phyloP scores from a whole-genome alignment of 495 filamentous ascomycete species.

The Aspergillus ostianus region DNA sequence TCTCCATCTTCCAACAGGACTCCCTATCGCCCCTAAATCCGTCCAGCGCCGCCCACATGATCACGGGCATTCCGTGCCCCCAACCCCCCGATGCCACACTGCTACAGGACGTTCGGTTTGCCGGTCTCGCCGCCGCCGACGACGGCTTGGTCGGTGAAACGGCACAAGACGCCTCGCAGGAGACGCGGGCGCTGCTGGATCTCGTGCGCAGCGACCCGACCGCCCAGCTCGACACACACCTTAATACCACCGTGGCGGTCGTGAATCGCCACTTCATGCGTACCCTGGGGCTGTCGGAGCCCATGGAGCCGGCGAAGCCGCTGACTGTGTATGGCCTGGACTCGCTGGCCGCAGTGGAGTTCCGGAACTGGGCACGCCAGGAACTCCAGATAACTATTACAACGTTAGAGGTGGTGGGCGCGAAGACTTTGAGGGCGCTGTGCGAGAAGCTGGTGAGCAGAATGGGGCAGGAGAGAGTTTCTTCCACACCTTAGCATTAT shows the following conservation, averaged over 20 bases:
- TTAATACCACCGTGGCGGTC: constrained; percentile 9
- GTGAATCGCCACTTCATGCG: constrained; percentile 12
- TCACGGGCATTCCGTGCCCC: constrained; percentile 11
- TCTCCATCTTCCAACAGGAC: constrained; percentile 32
- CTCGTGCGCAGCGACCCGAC: not conserved
- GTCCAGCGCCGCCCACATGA: constrained; percentile 12
- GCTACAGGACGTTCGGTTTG: not conserved
- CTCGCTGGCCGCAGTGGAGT: constrained; percentile 29
- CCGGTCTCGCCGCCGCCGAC: not conserved
- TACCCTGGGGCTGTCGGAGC: constrained; percentile 21
- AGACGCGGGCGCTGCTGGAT: not conserved
- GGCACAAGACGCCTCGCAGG: not conserved
- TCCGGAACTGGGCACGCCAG: constrained; percentile 23
- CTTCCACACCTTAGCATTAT: no score
- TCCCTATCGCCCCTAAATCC: not conserved
- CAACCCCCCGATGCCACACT: not conserved
- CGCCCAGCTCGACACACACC: not conserved
- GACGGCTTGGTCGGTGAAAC: not conserved
- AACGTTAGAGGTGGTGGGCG: not conserved
- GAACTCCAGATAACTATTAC: not conserved
- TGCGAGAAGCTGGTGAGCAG: no score
- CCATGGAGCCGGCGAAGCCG: constrained; percentile 22
- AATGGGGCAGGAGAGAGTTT: not conserved
- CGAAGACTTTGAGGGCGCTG: not conserved
- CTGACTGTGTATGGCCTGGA: constrained; percentile 27